Percentiles rank a stretch among this genome's conserved stretches.
These are phyloP conservation scores for Alternaria incomplexa DNA, from an alignment of 2,329 filamentous ascomycete genomes.

Conservation along the genomic window DNA sequence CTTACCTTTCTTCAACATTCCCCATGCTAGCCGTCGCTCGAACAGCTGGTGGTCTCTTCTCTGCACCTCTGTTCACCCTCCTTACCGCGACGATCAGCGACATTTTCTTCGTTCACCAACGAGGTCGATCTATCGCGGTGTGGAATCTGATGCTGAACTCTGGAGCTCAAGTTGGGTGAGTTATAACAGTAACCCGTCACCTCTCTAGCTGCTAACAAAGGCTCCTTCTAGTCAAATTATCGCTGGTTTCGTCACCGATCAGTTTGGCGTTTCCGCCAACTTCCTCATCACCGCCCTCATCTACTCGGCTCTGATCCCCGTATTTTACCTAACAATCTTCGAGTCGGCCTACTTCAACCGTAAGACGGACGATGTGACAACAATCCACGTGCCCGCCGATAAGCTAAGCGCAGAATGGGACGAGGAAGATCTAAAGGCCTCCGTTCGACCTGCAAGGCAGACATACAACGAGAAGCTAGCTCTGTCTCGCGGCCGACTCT, in stretches of 20 bases:
- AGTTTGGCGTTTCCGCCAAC: constrained; percentile 12
- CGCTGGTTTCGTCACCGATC: constrained; percentile 16
- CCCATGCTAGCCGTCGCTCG: constrained; percentile 11
- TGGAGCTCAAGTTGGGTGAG: constrained; percentile 18
- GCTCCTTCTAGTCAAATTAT: not conserved
- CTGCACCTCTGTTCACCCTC: constrained; percentile 18
- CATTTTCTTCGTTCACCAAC: constrained; percentile 19
- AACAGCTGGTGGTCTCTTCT: constrained; percentile 16
- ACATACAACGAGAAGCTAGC: constrained; percentile 10
- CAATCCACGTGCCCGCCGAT: constrained; percentile 1
- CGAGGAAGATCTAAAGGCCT: constrained; percentile 10
- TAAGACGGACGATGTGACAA: constrained; percentile 1
- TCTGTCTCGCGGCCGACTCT: constrained; percentile 8
- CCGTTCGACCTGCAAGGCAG: not conserved
- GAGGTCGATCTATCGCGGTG: constrained; percentile 17
- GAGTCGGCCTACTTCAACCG: constrained; percentile 17
- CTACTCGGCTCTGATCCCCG: constrained; percentile 7
- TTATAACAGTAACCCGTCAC: not conserved
- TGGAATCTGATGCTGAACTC: constrained; percentile 19
- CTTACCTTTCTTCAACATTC: constrained; percentile 11
- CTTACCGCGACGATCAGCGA: constrained; percentile 19
- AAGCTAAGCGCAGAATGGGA: constrained; percentile 13
- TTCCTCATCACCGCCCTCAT: constrained; percentile 16
- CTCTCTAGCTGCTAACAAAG: not conserved
- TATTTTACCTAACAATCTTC: constrained; percentile 17